Evolutionary conservation across 176 grass and related monocot genomes (phyloP), one percentile per base, ranked within the genome.

Genomic region (Lolium perenne): DNA sequence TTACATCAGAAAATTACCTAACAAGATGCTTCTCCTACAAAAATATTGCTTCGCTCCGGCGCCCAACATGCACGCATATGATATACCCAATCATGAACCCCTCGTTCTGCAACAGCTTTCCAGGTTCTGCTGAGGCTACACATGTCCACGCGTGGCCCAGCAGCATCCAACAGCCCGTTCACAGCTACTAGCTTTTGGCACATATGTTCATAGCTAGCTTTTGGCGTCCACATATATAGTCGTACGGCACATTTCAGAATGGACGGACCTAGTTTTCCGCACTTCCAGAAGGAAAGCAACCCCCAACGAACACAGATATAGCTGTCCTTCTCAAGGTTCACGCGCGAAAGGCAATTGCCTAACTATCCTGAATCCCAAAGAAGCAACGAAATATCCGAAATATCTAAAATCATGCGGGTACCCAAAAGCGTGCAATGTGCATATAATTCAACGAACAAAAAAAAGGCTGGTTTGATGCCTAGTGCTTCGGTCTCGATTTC

Each of bases 281-380:
- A 12, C 74, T 77, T 84, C 84, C 79, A 87, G 84, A 90, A 67
- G 87, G 71, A 92, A 77, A 84, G 23, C 26, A 46, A 74, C 48
- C 18, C 77, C 17, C 65, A 74, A 40, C 59, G 49, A 67, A n/a
- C 62, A 85, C 76, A 51, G n/a, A 78, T 87, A 56, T 79, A 40
- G 61, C 77, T 77, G 64, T 62, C 41, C 23, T 47, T 79, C 49
- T 66, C 76, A 79, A 66, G 74, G 85, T 35, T 54, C 41, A 64
- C 77, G 20, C 22, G 8, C 40, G 57, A 60, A 81, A 88, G 80
- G 61, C 80, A 81, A 62, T 75, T 70, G 76, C 81, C 85, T 60
- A 84, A 84, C 67, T 22, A 35, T 61, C 66, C 49, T 48, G 60
- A 80, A 87, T 70, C 71, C 35, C 80, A 87, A 20, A 54, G 8